Base-by-base conservation (phyloP, 2,329 filamentous ascomycete species). In the Arthrobotrys pseudoclavata region DNA sequence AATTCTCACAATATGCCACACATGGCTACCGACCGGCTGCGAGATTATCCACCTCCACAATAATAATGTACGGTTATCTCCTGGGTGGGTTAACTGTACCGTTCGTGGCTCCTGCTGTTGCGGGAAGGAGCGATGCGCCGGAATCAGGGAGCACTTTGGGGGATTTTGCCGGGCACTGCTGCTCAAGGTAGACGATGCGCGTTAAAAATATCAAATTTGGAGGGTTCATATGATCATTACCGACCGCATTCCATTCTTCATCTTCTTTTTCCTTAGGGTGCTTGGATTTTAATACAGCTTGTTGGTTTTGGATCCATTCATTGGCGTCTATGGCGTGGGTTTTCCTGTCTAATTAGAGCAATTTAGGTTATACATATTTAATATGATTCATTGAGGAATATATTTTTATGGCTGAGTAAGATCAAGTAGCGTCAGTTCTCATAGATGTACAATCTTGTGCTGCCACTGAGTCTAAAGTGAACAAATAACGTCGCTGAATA, bases 51-150 rank as follows among this genome's bases (percentile, higher is more conserved):
- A 70, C 67, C 2, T 77, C 74, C 3, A 71, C 74, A 22, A 57
- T 77, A 47, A 63, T 71, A 55, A 63, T 77, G 52, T 77, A 71
- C 45, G 74, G 74, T 20, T 77, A 77, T 15, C 53, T 77, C 13
- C 24, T 77, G 4, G 74, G 74, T 31, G 79, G 79, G 5, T 79
- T 80, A 22, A 80, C 79, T 7, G 68, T 80, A 10, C 80, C 80
- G 4, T 81, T 80, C 29, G 79, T 79, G 10, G 80, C 79, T 15
- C 80, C 80, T n/a, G 79, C 79, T 12, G 79, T 76, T 18, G 64
- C 66, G 9, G 70, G 80, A 61, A 60, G 68, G 50, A 74, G 67
- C 42, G 69, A 66, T 2, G 31, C 22, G 12, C 50, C 50, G 9
- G 50, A 60, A 34, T 24, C 15, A 13, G 37, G 42, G 20, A 74